A percentile compares a stretch with the other conserved stretches of the same genome.
Conservation (phyloP, 352 stramenopile species). For the Phytophthora sp. region DNA sequence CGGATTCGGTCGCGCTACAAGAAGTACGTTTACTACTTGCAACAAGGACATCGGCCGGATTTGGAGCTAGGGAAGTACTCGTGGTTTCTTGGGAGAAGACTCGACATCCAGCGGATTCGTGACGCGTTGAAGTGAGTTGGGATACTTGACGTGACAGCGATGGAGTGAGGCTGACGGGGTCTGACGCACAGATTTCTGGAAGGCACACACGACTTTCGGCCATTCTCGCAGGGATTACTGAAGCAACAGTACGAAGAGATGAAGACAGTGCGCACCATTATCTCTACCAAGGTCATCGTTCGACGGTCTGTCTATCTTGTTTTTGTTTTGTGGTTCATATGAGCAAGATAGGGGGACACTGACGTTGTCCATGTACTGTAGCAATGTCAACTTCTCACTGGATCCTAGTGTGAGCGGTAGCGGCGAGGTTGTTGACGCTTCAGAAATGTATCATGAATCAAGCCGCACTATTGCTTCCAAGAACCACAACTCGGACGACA, state of each 20-base stretch:
- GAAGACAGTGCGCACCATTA: conserved; percentile 70
- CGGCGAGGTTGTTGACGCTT: conserved; percentile 56
- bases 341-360: neutral
- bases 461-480: conserved; percentile 6
- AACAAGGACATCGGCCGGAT: conserved; percentile 78
- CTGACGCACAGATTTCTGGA: conserved; percentile 55
- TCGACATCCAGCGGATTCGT: conserved; percentile 66
- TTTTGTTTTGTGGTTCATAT: neutral
- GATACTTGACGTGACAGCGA: neutral
- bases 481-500: conserved; percentile 16
- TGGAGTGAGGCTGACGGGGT: conserved; percentile 6
- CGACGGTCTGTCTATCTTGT: conserved; percentile 43
- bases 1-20: conserved; percentile 86
- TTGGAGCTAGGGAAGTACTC: conserved; percentile 76
- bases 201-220: conserved; percentile 78
- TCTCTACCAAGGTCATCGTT: conserved; percentile 67
- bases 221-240: conserved; percentile 80
- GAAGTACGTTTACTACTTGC: conserved; percentile 92
- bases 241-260: conserved; percentile 65
- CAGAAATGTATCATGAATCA: conserved; percentile 37
- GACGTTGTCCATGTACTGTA: conserved; percentile 24
- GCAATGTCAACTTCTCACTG: conserved; percentile 77
- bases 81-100: conserved; percentile 79
- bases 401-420: conserved; percentile 59
- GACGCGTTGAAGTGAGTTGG: conserved; percentile 62